Conservation (phyloP, 257 asterid genomes). For the Osmanthus fragrans region DNA sequence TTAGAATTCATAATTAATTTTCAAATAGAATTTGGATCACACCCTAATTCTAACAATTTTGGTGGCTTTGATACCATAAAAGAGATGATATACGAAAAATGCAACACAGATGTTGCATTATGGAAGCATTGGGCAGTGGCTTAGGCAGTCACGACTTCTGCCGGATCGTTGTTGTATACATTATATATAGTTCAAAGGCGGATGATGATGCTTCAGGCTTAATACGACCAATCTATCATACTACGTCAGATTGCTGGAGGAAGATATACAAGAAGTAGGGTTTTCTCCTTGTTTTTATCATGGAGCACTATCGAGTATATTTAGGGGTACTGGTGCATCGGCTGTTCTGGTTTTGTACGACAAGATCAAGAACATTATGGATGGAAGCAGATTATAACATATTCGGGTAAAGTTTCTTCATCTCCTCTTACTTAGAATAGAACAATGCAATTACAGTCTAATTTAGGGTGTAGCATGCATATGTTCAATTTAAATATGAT, state of each 20-base stretch:
- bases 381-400: constrained; percentile 73
- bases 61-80: constrained; percentile 86
- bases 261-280: constrained; percentile 76
- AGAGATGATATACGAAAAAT: constrained; percentile 55
- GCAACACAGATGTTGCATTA: constrained; percentile 53
- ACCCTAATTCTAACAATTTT: constrained; percentile 27
- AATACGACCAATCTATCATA: constrained; percentile 61
- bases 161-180: constrained; percentile 83
- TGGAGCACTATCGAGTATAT: constrained; percentile 84
- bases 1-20: no score
- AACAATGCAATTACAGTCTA: background rate
- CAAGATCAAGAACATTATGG: constrained; percentile 82
- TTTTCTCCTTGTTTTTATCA: constrained; percentile 70
- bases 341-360: constrained; percentile 93
- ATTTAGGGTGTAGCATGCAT: background rate
- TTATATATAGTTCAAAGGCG: constrained; percentile 89
- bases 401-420: constrained; percentile 12
- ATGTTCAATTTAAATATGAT: background rate
- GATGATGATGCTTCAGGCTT: constrained; percentile 98
- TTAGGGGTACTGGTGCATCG: constrained; percentile 95
- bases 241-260: constrained; percentile 78
- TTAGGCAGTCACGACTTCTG: constrained; percentile 85
- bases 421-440: constrained; percentile 9
- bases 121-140: constrained; percentile 96
- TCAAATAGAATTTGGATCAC: no score